Evolutionary conservation across 805 yeast genomes (phyloP).

Genomic region (Sugiyamaella americana): DNA sequence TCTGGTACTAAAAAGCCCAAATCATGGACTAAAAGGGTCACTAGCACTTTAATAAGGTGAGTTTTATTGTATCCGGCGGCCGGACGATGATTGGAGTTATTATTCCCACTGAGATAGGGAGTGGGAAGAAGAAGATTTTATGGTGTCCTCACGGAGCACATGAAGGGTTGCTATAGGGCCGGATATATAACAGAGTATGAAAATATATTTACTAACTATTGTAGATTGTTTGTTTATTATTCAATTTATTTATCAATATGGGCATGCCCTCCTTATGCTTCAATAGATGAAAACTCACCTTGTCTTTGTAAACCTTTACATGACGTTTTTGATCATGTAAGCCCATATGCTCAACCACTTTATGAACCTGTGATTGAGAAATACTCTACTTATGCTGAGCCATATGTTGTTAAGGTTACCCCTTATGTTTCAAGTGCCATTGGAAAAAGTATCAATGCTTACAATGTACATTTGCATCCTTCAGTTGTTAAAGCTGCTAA

Average conservation of each 20-base stretch:
- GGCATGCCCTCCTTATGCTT: slow-evolving; percentile 22
- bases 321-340: slow-evolving; percentile 12
- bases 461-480: slow-evolving; percentile 14
- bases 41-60: too few relatives aligned
- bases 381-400: slow-evolving; percentile 6
- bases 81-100: too few relatives aligned
- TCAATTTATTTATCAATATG: slow-evolving; percentile 21
- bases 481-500: slow-evolving; percentile 1
- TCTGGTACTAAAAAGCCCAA: too few relatives aligned
- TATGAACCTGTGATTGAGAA: slow-evolving; percentile 12
- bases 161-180: not conserved
- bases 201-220: not conserved
- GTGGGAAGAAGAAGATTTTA: too few relatives aligned
- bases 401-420: slow-evolving; percentile 10
- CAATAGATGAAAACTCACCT: slow-evolving; percentile 12
- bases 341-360: slow-evolving; percentile 18
- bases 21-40: too few relatives aligned
- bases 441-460: not conserved
- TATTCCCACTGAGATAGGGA: too few relatives aligned
- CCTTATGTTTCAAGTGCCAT: slow-evolving; percentile 13
- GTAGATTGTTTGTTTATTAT: slow-evolving; percentile 25
- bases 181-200: not conserved
- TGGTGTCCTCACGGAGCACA: too few relatives aligned
- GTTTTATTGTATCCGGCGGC: too few relatives aligned
- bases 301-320: slow-evolving; percentile 21